Evolutionary conservation across 2,329 filamentous ascomycete genomes (phyloP).

Genomic region (Orbilia javanica): DNA sequence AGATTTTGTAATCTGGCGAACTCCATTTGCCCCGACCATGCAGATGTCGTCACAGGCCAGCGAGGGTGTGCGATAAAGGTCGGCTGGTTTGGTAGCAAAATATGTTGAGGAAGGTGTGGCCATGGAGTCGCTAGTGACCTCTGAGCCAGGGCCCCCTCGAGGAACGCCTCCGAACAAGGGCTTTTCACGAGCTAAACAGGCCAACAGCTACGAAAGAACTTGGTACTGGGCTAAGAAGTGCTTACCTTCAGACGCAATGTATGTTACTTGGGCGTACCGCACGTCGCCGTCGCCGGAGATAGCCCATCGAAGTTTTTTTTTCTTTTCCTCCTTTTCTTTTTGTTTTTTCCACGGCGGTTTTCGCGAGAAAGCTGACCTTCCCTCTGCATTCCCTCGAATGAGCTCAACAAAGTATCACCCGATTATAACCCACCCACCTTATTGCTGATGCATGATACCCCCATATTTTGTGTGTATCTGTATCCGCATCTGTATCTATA

Average conservation of each 20-base stretch:
- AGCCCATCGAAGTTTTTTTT: not conserved
- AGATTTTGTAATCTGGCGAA: slow-evolving; percentile 6
- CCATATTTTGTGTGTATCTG: not conserved
- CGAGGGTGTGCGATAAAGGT: not conserved
- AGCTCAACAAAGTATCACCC: slow-evolving; percentile 54
- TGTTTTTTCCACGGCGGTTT: not conserved
- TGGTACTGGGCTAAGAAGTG: slow-evolving; percentile 26
- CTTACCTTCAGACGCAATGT: slow-evolving; percentile 22
- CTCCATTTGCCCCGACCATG: slow-evolving; percentile 17
- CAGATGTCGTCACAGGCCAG: slow-evolving; percentile 15
- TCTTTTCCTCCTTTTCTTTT: not conserved
- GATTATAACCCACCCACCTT: slow-evolving; percentile 41
- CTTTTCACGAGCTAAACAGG: not conserved
- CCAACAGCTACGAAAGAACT: slow-evolving; percentile 9
- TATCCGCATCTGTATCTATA: not conserved
- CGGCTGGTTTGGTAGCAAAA: slow-evolving; percentile 16
- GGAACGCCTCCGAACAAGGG: slow-evolving; percentile 6
- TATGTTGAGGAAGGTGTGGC: slow-evolving; percentile 18
- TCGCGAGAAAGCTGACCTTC: slow-evolving; percentile 29
- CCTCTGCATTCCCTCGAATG: slow-evolving; percentile 43
- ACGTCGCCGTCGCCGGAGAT: slow-evolving; percentile 26
- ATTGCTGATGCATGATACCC: not conserved
- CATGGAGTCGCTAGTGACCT: slow-evolving; percentile 18
- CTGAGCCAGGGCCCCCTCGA: not conserved
- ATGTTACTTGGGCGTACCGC: not conserved